Base-by-base conservation (phyloP, 306 rosid genomes). In the Sindora glabra region DNA sequence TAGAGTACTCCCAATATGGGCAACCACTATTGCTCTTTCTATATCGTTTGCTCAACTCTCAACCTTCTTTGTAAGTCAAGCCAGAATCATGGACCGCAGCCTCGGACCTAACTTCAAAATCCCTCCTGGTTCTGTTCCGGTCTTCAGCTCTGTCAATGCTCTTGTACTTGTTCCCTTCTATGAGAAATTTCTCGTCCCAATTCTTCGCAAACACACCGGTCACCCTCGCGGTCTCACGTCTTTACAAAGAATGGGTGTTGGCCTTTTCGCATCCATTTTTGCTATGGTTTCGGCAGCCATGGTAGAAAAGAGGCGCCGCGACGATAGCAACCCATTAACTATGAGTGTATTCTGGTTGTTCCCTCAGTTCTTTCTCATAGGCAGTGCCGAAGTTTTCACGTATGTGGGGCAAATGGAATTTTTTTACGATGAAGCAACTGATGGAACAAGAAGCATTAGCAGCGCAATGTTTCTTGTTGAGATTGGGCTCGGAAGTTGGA, bases 361-460 rank as follows among this genome's bases (percentile, higher is more conserved):
- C 55, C 86, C 86, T 1, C 86, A 81, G 48, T 77, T 73, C 64
- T 61, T 77, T 11, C 64, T 77, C 3, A 39, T 81, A 5, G 86
- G 86, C 1, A 36, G 44, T 3, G 81, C 83, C n/a, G 80, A 81
- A 69, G 83, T 79, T 46, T 81, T 77, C 39, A 44, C 86, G 5
- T 72, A 77, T 42, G 86, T 77, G 2, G 83, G 86, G 2, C 80
- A 77, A 18, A 39, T 73, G 46, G 86, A 81, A 65, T 81, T 77
- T 38, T 81, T 77, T 37, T 81, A 77, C 65, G 78, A 77, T 21
- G 80, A 81, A 64, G 80, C 81, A 5, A 76, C 86, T 0, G 83
- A 81, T 22, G 81, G 81, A 1, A 76, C 73, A 6, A 23, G 73
- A 36, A 76, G 81, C 36, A 65, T 76, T 21, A 71, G 74, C 25